Evolutionary conservation across 306 rosid species (phyloP).

Genomic region (Quercus berberidifolia): DNA sequence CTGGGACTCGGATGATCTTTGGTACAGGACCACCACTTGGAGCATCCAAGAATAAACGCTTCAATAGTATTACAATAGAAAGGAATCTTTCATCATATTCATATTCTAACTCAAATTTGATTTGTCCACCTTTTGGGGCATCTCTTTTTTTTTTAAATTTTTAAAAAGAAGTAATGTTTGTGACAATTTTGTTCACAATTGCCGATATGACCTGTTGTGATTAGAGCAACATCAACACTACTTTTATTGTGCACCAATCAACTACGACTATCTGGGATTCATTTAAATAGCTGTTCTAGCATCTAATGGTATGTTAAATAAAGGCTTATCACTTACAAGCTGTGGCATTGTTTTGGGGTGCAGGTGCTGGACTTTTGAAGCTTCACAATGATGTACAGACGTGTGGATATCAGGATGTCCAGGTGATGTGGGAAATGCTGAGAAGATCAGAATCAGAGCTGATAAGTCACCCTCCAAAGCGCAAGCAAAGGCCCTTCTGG

Average conservation of each 20-base stretch:
- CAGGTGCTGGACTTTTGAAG: slow-evolving; percentile 69
- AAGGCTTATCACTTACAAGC: neutral
- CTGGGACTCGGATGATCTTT: neutral
- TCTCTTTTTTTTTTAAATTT: too few species aligned
- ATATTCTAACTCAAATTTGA: neutral
- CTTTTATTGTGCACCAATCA: too few species aligned
- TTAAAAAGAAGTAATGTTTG: too few species aligned
- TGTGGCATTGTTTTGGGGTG: neutral
- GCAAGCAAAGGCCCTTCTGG: slow-evolving; percentile 58
- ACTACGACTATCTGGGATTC: neutral
- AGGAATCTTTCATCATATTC: neutral
- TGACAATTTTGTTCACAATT: too few species aligned
- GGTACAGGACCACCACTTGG: slow-evolving; percentile 3
- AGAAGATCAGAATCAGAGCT: slow-evolving; percentile 37
- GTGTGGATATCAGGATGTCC: slow-evolving; percentile 79
- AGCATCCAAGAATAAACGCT: neutral
- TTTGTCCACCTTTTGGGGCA: too few species aligned
- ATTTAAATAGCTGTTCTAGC: neutral
- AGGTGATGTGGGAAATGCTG: slow-evolving; percentile 91
- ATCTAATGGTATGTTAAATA: neutral
- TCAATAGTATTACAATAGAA: neutral
- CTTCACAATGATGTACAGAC: slow-evolving; percentile 75
- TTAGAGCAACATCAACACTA: too few species aligned
- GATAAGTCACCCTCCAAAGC: slow-evolving; percentile 28
- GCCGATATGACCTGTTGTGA: too few species aligned